A percentile compares a stretch with the other conserved stretches of the same genome.
phyloP scores from a whole-genome alignment of 1,284 basidiomycete genomes.

The Pascua sp. region DNA sequence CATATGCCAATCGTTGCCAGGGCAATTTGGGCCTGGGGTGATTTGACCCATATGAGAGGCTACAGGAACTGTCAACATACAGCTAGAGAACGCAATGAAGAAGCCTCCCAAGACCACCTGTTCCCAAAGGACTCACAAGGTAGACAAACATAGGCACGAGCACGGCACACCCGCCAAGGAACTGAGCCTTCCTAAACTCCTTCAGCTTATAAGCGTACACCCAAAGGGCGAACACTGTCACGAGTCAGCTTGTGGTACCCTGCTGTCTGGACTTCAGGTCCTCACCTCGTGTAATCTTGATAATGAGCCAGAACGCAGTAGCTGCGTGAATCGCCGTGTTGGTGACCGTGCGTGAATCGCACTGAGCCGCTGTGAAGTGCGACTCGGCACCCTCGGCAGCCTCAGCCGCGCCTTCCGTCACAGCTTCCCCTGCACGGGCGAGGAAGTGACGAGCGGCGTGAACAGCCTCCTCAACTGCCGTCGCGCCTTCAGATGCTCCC shows the following conservation, averaged over 20 bases:
- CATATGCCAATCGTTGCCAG: constrained; percentile 28
- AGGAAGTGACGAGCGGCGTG: not conserved
- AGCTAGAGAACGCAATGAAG: too few species aligned
- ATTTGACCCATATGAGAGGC: constrained; percentile 39
- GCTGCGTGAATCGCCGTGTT: constrained; percentile 24
- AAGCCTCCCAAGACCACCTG: too few species aligned
- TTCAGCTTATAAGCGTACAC: constrained; percentile 42
- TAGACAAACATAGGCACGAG: constrained; percentile 43
- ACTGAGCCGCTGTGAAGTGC: not conserved
- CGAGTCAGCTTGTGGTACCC: not conserved
- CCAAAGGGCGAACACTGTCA: constrained; percentile 15
- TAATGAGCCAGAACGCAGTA: constrained; percentile 37
- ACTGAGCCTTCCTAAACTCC: constrained; percentile 35
- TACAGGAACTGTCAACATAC: not conserved
- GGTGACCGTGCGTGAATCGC: not conserved
- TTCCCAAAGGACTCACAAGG: constrained; percentile 21
- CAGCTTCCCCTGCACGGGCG: constrained; percentile 2
- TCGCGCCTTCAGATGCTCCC: not conserved
- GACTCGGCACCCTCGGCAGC: not conserved
- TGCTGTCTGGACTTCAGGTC: constrained; percentile 5
- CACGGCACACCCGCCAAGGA: constrained; percentile 28
- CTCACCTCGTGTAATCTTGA: constrained; percentile 32
- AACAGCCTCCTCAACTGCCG: not conserved
- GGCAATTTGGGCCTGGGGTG: constrained; percentile 25
- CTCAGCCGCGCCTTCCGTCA: not conserved